Percentiles rank a stretch among this genome's conserved stretches.
phyloP scores from a whole-genome alignment of 148 eudicot genomes.

The Selenicereus undatus region DNA sequence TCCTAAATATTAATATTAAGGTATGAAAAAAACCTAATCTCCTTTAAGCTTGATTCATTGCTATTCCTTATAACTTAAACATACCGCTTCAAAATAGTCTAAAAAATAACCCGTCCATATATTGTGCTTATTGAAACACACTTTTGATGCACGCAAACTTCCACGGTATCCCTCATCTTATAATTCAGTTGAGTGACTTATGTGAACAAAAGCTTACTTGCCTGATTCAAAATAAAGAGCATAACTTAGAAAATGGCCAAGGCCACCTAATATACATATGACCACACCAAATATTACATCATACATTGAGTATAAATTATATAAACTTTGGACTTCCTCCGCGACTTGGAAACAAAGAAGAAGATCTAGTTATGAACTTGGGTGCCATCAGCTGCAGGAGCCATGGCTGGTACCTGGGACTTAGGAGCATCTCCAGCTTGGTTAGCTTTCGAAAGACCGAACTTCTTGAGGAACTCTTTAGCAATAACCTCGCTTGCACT shows the following conservation, averaged over 20 bases:
- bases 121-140: no score
- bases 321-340: not conserved
- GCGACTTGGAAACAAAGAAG: not conserved
- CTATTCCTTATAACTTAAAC: no score
- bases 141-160: not conserved
- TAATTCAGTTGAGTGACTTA: not conserved
- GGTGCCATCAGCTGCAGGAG: slow-evolving; percentile 18
- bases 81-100: no score
- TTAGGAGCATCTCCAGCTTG: slow-evolving; percentile 19
- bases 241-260: not conserved
- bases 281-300: not conserved
- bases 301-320: no score
- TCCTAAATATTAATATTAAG: no score
- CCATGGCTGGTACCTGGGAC: slow-evolving; percentile 40
- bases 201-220: not conserved
- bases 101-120: no score
- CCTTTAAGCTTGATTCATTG: no score
- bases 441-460: slow-evolving; percentile 38
- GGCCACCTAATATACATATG: not conserved
- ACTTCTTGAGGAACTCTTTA: slow-evolving; percentile 51
- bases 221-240: not conserved
- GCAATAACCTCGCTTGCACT: slow-evolving; percentile 68
- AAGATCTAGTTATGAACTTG: not conserved
- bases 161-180: not conserved
- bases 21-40: no score